phyloP scores from a whole-genome alignment of 768 basidiomycete genomes.

The Tulasnella sp. region DNA sequence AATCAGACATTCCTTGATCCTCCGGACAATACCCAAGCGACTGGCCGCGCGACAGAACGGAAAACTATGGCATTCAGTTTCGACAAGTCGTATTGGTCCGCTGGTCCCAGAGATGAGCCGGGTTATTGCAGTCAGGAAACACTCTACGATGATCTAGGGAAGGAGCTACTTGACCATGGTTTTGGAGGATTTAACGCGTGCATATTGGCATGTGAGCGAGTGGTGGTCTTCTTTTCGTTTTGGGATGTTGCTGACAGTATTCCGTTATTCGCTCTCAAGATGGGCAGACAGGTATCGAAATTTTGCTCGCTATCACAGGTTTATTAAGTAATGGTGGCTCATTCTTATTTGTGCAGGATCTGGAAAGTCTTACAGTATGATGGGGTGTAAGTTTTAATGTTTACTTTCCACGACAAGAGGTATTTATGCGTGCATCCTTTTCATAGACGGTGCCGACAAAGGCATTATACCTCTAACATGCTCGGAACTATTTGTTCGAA shows the following conservation, averaged over 20 bases:
- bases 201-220: slow-evolving; percentile 88
- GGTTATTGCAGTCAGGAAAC: slow-evolving; percentile 90
- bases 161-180: slow-evolving; percentile 87
- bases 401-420: not conserved
- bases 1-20: slow-evolving; percentile 89
- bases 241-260: slow-evolving; percentile 5
- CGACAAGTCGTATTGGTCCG: slow-evolving; percentile 97
- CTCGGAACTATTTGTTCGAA: slow-evolving; percentile 78
- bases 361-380: slow-evolving; percentile 93
- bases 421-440: not conserved
- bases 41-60: slow-evolving; percentile 67
- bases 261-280: slow-evolving; percentile 27
- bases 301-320: not conserved
- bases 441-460: slow-evolving; percentile 79
- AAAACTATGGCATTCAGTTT: slow-evolving; percentile 87
- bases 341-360: slow-evolving; percentile 45
- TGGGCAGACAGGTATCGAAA: slow-evolving; percentile 74
- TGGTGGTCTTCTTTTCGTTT: not conserved
- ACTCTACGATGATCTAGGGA: slow-evolving; percentile 84
- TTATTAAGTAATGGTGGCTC: no score
- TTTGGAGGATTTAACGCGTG: slow-evolving; percentile 97
- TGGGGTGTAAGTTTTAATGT: slow-evolving; percentile 57
- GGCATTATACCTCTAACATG: slow-evolving; percentile 97
- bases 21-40: slow-evolving; percentile 46
- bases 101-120: slow-evolving; percentile 77